A percentile compares a stretch with the other conserved stretches of the same genome.
Evolutionary conservation across 495 filamentous ascomycete genomes (phyloP).

Genomic region (Aspergillus ellipticus): DNA sequence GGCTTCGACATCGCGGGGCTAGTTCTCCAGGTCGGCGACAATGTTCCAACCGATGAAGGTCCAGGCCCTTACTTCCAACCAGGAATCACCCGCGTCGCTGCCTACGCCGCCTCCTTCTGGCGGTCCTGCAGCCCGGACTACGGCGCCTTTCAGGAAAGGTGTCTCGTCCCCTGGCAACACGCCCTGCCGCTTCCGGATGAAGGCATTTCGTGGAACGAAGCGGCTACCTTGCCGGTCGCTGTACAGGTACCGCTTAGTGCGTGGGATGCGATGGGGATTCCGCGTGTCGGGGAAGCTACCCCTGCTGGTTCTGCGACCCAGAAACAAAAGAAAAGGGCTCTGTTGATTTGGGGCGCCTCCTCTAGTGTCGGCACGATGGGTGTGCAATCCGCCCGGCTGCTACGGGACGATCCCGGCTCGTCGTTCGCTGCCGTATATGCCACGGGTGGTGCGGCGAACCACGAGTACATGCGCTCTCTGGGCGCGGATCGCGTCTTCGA

Average conservation of each 20-base stretch:
- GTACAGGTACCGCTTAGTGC: conserved; percentile 29
- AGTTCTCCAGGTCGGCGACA: conserved; percentile 40
- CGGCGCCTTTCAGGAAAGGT: conserved; percentile 43
- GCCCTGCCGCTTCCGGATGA: conserved; percentile 34
- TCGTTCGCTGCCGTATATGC: conserved; percentile 39
- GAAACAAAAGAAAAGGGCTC: conserved; percentile 24
- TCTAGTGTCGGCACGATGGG: conserved; percentile 43
- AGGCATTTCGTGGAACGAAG: conserved; percentile 43
- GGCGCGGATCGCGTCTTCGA: conserved; percentile 50
- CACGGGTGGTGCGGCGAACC: conserved; percentile 44
- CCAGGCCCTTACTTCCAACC: conserved; percentile 19
- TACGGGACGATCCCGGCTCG: conserved; percentile 29
- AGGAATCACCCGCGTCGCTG: conserved; percentile 40
- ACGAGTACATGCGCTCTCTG: conserved; percentile 39
- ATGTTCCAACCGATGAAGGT: conserved; percentile 25
- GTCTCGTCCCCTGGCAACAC: conserved; percentile 38
- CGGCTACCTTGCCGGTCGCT: conserved; percentile 41
- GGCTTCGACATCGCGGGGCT: conserved; percentile 47
- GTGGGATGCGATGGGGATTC: conserved; percentile 31
- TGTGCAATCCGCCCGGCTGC: conserved; percentile 39
- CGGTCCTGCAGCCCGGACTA: conserved; percentile 37
- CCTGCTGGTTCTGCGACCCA: conserved; percentile 11
- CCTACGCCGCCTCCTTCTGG: conserved; percentile 38
- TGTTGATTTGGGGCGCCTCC: conserved; percentile 46
- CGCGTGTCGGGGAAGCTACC: conserved; percentile 15